Conservation (phyloP, 2,329 filamentous ascomycete species). For the Neurospora sp. region DNA sequence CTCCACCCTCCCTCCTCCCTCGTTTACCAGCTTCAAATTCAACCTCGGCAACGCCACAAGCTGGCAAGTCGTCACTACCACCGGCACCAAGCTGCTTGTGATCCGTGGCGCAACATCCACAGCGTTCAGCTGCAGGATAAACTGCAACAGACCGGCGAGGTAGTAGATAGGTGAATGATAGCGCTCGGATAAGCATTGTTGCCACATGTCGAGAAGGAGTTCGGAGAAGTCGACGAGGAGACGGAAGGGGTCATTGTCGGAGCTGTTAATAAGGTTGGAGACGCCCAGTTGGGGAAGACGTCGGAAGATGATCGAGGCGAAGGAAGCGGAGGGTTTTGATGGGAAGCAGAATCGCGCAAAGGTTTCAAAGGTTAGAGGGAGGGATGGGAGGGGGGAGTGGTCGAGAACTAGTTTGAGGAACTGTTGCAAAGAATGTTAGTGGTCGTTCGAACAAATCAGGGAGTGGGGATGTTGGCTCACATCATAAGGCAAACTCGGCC, state of each 20-base stretch:
- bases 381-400: constrained; percentile 44
- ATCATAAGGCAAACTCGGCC: constrained; percentile 29
- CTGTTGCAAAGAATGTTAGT: constrained; percentile 25
- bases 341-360: constrained; percentile 57
- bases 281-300: constrained; percentile 50
- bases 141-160: constrained; percentile 53
- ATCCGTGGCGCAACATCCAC: constrained; percentile 49
- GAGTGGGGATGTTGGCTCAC: constrained; percentile 24
- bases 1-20: constrained; percentile 23
- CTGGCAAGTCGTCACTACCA: constrained; percentile 50
- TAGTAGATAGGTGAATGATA: constrained; percentile 55
- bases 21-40: constrained; percentile 10
- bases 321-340: constrained; percentile 49
- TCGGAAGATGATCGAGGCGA: constrained; percentile 60
- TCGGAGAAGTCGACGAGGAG: constrained; percentile 56
- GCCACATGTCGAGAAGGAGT: constrained; percentile 58
- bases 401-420: constrained; percentile 56
- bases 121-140: constrained; percentile 54
- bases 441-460: not conserved
- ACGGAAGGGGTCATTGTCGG: constrained; percentile 32
- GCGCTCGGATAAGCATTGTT: constrained; percentile 53
- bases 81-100: constrained; percentile 44
- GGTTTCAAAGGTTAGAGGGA: constrained; percentile 57
- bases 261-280: constrained; percentile 17
- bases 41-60: constrained; percentile 50